Evolutionary conservation across 768 basidiomycete genomes (phyloP).

Genomic region (Leccinum ochraceum): DNA sequence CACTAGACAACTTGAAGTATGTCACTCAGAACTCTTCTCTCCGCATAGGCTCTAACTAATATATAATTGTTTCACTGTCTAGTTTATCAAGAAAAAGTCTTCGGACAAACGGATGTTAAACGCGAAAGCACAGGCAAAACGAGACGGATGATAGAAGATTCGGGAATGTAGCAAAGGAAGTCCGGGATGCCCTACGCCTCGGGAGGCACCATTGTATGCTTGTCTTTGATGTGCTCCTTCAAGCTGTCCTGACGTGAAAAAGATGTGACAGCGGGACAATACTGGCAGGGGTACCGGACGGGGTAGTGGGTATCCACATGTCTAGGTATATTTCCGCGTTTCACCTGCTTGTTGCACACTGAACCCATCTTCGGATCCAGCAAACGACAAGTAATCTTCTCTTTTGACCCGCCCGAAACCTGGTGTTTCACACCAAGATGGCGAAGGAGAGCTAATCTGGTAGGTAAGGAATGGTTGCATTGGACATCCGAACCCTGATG

Average conservation of each 20-base stretch:
- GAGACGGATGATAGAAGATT: not conserved
- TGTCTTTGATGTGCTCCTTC: constrained; percentile 11
- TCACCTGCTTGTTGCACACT: constrained; percentile 4
- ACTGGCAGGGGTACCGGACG: constrained; percentile 13
- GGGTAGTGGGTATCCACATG: constrained; percentile 24
- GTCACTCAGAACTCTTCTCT: not conserved
- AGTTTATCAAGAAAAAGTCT: not conserved
- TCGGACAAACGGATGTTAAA: not conserved
- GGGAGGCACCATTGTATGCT: constrained; percentile 2
- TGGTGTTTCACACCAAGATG: constrained; percentile 15
- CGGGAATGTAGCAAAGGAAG: not conserved
- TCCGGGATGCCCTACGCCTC: not conserved
- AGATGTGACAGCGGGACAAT: constrained; percentile 11
- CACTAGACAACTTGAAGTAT: not conserved
- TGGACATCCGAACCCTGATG: not conserved
- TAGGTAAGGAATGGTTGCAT: constrained; percentile 7
- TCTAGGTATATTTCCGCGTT: constrained; percentile 17
- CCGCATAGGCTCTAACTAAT: not conserved
- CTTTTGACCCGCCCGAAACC: constrained; percentile 3
- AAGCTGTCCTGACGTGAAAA: constrained; percentile 28
- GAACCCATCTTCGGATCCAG: constrained; percentile 1
- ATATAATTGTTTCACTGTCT: not conserved
- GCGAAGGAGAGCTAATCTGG: constrained; percentile 15
- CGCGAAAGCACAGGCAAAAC: not conserved
- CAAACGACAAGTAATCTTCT: constrained; percentile 12